These are phyloP conservation scores for Carnegiea gigantea DNA, from an alignment of 179 eudicot genomes.

Conservation along the genomic window DNA sequence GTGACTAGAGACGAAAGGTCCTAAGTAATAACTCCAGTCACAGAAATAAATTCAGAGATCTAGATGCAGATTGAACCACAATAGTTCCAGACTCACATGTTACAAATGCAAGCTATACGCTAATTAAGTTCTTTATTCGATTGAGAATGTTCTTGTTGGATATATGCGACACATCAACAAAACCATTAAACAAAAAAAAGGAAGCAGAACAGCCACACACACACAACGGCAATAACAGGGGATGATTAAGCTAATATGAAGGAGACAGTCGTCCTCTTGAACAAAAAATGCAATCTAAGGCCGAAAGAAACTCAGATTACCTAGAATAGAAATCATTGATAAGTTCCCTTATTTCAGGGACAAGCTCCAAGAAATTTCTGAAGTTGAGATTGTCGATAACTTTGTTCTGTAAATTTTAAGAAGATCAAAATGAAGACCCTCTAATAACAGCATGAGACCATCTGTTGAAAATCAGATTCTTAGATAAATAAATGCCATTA, in stretches of 20 bases:
- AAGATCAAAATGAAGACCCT: background rate
- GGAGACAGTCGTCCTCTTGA: background rate
- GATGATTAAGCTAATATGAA: background rate
- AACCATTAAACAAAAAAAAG: background rate
- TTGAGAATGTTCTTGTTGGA: background rate
- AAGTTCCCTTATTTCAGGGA: constrained; percentile 95
- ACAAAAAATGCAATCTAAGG: background rate
- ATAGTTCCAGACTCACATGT: too few relatives aligned
- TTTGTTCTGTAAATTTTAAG: constrained; percentile 61
- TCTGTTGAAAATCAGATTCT: background rate
- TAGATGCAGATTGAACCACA: too few relatives aligned
- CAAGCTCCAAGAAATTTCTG: constrained; percentile 89
- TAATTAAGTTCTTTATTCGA: too few relatives aligned
- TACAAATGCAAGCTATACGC: too few relatives aligned
- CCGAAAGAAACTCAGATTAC: constrained; percentile 28
- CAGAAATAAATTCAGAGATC: too few relatives aligned
- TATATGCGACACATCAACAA: background rate
- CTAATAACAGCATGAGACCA: background rate
- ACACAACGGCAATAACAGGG: background rate
- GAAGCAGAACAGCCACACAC: background rate
- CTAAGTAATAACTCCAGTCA: too few relatives aligned
- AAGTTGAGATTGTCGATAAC: constrained; percentile 89
- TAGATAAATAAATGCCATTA: constrained; percentile 11
- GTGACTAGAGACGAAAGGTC: too few relatives aligned
- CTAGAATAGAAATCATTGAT: constrained; percentile 90